Base-by-base conservation (phyloP, 2,329 filamentous ascomycete genomes). In the Cladosporium oxysporum region DNA sequence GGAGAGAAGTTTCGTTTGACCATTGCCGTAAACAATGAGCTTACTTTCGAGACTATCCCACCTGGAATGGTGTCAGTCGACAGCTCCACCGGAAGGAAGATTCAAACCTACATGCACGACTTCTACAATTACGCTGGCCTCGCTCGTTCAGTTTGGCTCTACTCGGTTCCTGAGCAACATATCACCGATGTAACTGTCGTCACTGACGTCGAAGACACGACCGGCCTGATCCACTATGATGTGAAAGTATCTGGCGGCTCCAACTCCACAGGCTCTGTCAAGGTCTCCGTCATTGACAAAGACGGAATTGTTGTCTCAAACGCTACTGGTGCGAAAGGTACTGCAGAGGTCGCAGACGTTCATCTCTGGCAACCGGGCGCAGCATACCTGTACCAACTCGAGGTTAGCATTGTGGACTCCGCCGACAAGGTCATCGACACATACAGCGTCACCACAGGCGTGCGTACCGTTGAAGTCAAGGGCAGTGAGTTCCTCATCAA, bases 91-190 rank as follows among this genome's bases (percentile, higher is more conserved):
- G 62, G 62, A 28, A 41, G 58, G 21, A 58, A 50, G 31, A 58
- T 18, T 5, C 62, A 65, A 23, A 59, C 41, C 2, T 65, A 65
- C 37, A 31, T 49, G 14, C 62, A 65, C 29, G 62, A 65, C 26
- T 65, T 65, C 55, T 65, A 65, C 29, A 65, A 65, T 29, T 65
- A 65, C 8, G 53, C 62, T 26, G 53, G 62, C 2, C 53, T 65
- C 8, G 62, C 62, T 35, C 37, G 62, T 7, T 65, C 62, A 16
- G 62, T 65, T 14, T 65, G 62, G 62, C 41, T 65, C 12, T 65
- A 65, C 53, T 58, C 52, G 3, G 53, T 65, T 12, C 62, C 62
- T 21, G 37, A 59, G 53, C 53, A 65, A 37, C 62, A 65, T n/a
- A 58, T 65, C 49, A 29, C 44, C 3, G 62, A 65, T n/a, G 41